These are phyloP conservation scores for Agaricus sinodeliciosus DNA, from an alignment of 768 basidiomycete genomes.

Conservation along the genomic window DNA sequence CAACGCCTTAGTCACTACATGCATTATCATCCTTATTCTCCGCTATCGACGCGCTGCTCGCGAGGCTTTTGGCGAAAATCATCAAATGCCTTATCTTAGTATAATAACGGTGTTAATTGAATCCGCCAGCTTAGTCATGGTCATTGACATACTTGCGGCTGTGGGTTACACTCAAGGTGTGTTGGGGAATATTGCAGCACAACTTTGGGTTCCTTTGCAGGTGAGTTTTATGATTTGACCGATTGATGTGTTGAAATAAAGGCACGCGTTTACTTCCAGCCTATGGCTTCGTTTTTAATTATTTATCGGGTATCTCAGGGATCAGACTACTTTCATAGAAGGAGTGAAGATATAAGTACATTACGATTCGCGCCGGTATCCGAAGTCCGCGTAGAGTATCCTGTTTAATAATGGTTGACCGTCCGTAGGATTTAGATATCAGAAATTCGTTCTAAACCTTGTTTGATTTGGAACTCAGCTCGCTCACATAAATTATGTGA, in stretches of 20 bases:
- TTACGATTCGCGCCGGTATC: no score
- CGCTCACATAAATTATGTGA: no score
- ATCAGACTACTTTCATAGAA: neutral
- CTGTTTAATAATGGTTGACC: no score
- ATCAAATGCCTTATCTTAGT: conserved; percentile 5
- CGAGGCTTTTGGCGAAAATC: conserved; percentile 6
- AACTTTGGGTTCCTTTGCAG: conserved; percentile 1
- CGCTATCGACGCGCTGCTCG: conserved; percentile 6
- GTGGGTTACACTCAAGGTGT: neutral
- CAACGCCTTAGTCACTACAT: conserved; percentile 11
- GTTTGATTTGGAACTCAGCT: no score
- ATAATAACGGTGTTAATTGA: conserved; percentile 13
- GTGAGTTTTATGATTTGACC: neutral
- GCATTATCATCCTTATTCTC: conserved; percentile 8
- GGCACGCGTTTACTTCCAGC: neutral
- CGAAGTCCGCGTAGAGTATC: no score
- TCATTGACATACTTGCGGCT: neutral
- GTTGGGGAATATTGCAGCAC: neutral
- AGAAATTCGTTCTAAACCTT: no score
- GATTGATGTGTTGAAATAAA: neutral
- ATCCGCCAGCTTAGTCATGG: conserved; percentile 11
- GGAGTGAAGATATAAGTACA: neutral
- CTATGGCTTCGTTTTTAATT: conserved; percentile 1
- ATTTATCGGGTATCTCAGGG: neutral
- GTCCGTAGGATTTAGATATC: no score